phyloP scores from a whole-genome alignment of 805 yeast genomes.

The Sugiyamaella americana region DNA sequence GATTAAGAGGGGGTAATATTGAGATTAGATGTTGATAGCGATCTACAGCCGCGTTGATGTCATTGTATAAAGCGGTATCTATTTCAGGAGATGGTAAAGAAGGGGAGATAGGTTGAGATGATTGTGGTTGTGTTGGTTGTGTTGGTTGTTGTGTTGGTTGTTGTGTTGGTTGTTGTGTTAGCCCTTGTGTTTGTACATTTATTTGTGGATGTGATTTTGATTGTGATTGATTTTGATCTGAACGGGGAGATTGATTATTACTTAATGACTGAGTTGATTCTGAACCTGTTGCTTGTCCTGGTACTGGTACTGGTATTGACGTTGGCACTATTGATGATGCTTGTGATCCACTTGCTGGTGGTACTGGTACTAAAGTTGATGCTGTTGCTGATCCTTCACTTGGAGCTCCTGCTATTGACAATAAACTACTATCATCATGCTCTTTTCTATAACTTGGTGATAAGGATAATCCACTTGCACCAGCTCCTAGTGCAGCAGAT shows the following conservation, averaged over 20 bases:
- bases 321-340: background rate
- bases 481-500: background rate
- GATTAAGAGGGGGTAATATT: slow-evolving; percentile 66
- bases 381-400: background rate
- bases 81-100: background rate
- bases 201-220: background rate
- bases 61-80: slow-evolving; percentile 12
- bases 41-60: slow-evolving; percentile 45
- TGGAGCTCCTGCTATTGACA: background rate
- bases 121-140: background rate
- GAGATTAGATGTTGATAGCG: slow-evolving; percentile 66
- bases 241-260: slow-evolving; percentile 5
- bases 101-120: background rate
- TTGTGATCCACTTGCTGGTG: background rate
- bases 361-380: background rate
- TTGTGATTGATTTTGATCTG: background rate
- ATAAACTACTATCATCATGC: too few species aligned
- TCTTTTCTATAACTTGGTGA: background rate
- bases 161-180: slow-evolving; percentile 1
- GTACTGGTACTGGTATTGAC: background rate
- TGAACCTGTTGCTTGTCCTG: slow-evolving; percentile 1
- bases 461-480: background rate
- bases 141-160: background rate
- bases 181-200: background rate
- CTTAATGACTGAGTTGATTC: background rate